A percentile compares a stretch with the other conserved stretches of the same genome.
Conservation (phyloP, 2,329 filamentous ascomycete genomes). For the Metarhizium sp. region DNA sequence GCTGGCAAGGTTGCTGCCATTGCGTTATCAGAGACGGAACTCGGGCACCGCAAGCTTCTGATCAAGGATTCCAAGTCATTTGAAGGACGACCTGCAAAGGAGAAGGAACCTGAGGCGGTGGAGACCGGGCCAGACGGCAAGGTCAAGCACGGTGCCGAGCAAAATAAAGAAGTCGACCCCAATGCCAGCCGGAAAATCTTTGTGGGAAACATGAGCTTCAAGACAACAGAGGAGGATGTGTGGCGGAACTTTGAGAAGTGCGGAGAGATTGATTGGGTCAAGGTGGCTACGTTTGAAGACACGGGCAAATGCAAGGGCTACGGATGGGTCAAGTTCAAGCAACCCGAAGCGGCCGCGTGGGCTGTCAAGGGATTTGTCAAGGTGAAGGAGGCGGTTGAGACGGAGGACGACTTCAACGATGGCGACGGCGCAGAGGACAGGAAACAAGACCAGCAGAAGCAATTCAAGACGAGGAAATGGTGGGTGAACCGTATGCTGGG, state of each 20-base stretch:
- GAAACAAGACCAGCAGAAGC: conserved; percentile 32
- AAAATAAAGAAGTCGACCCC: conserved; percentile 20
- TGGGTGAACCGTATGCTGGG: conserved; percentile 81
- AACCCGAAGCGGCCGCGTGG: conserved; percentile 60
- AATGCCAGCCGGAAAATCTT: conserved; percentile 78
- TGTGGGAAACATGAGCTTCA: conserved; percentile 81
- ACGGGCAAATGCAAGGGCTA: conserved; percentile 97
- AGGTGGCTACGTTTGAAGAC: conserved; percentile 93
- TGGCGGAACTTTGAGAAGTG: conserved; percentile 76
- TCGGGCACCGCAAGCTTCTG: conserved; percentile 68
- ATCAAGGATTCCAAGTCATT: conserved; percentile 92
- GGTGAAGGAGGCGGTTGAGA: conserved; percentile 56
- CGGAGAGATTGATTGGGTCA: conserved; percentile 71
- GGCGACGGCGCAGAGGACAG: conserved; percentile 32
- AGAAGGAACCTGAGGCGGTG: conserved; percentile 25
- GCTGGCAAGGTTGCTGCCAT: conserved; percentile 68
- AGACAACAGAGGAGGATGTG: conserved; percentile 71
- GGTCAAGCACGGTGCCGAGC: conserved; percentile 24
- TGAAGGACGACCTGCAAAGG: conserved; percentile 75
- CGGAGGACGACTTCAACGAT: conserved; percentile 50
- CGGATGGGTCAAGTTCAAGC: conserved; percentile 87
- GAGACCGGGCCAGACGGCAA: conserved; percentile 20
- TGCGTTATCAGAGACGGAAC: conserved; percentile 73
- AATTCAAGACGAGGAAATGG: conserved; percentile 58
- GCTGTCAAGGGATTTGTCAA: conserved; percentile 70